Evolutionary conservation across 129 eudicot species (phyloP), one percentile per base, ranked within the genome.

Genomic region (carrot (Daucus carota)): DNA sequence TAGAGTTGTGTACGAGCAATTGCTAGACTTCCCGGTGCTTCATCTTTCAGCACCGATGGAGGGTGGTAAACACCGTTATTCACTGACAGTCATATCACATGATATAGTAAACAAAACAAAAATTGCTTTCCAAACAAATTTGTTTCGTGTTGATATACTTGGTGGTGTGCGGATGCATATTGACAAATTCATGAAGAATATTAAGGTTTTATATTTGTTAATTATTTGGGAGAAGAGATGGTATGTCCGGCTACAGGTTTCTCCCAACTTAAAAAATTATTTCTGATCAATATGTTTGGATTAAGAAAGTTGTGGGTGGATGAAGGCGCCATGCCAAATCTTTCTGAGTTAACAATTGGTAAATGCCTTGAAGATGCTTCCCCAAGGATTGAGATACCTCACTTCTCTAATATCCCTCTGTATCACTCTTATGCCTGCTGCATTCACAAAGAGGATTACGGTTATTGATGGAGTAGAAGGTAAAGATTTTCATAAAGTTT

Each of bases 241-340:
- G 34, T 24, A 60, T 60, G 68, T 60, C 20, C 68, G 8, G 36
- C 16, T 60, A 26, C 16, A 6, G 68, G 68, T 60, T 60, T 60
- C 16, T 36, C 68, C 0, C 68, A 26, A 60, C 68, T 60, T 14
- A 3, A 10, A 28, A 8, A 11, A 6, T 32, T 60, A 24, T 1
- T 1, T 28, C 15, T 60, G 13, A 0, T 0, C 29, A 1, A 3
- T 3, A 26, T 60, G 68, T 17, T 16, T 17, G 29, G 29, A 31
- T 60, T 68, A 36, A 48, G 15, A 45, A 20, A 69, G 18, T 80
- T 75, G 84, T 41, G 24, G 70, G 60, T 75, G 48, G 76, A 80
- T 29, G 45, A 66, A 66, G 75, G 76, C 52, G 59, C 84, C n/a
- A 80, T 80, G 84, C 80, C 73, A 6, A 42, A 69, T 29, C 76